phyloP scores from a whole-genome alignment of 31 red algal genomes.

The Asparagopsis taxiformis region DNA sequence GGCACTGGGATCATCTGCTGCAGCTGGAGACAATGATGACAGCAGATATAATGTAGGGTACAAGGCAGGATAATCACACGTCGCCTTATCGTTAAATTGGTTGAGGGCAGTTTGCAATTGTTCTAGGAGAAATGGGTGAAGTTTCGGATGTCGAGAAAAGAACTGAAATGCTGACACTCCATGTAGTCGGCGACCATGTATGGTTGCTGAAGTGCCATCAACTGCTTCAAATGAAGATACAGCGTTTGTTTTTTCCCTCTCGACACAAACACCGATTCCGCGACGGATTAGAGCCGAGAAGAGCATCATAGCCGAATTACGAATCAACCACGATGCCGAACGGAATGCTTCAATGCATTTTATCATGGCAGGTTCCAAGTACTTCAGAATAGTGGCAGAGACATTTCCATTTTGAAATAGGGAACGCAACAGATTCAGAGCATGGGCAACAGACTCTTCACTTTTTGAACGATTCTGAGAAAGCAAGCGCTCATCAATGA shows the following conservation, averaged over 20 bases:
- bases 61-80: slow-evolving; percentile 18
- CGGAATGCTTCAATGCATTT: slow-evolving; percentile 38
- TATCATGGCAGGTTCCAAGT: slow-evolving; percentile 32
- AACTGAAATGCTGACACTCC: slow-evolving; percentile 44
- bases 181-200: slow-evolving; percentile 18
- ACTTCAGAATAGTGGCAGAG: slow-evolving; percentile 34
- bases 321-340: slow-evolving; percentile 36
- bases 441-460: slow-evolving; percentile 69
- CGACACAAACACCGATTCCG: slow-evolving; percentile 27
- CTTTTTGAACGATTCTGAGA: slow-evolving; percentile 12
- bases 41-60: slow-evolving; percentile 46
- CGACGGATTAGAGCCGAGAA: slow-evolving; percentile 49
- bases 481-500: slow-evolving; percentile 1
- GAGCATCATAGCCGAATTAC: slow-evolving; percentile 54
- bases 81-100: slow-evolving; percentile 9
- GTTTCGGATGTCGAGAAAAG: slow-evolving; percentile 45
- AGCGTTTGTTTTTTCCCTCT: neutral
- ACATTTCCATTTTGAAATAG: slow-evolving; percentile 57
- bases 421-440: slow-evolving; percentile 56
- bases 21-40: slow-evolving; percentile 31
- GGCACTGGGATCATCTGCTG: slow-evolving; percentile 27
- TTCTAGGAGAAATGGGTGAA: slow-evolving; percentile 37
- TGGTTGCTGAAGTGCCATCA: slow-evolving; percentile 9
- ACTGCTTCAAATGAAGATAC: slow-evolving; percentile 15
- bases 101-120: slow-evolving; percentile 30